phyloP scores from a whole-genome alignment of 2,329 filamentous ascomycete species.

The Claviceps sp. region DNA sequence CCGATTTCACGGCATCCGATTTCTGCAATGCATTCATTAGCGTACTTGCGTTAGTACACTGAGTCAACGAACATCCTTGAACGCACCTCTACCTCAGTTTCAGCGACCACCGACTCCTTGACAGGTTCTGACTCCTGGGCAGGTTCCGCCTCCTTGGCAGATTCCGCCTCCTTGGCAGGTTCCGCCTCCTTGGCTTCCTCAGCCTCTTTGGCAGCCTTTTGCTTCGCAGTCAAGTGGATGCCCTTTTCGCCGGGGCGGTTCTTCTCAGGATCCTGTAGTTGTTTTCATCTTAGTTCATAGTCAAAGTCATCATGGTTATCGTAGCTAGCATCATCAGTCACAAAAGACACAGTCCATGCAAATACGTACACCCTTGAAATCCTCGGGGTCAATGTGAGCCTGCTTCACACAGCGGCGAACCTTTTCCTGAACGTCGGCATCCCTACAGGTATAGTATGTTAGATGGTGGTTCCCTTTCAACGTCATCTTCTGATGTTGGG shows the following conservation, averaged over 20 bases:
- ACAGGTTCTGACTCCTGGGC: too few relatives aligned
- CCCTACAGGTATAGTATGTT: slow-evolving; percentile 17
- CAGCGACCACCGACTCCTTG: slow-evolving; percentile 14
- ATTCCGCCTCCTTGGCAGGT: too few relatives aligned
- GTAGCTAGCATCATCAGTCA: neutral
- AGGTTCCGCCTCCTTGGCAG: too few relatives aligned
- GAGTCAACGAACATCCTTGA: neutral
- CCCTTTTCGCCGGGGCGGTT: slow-evolving; percentile 56
- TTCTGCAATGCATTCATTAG: slow-evolving; percentile 4
- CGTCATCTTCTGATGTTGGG: too few relatives aligned
- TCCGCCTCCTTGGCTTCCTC: too few relatives aligned
- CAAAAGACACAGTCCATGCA: neutral
- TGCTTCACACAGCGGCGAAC: slow-evolving; percentile 57
- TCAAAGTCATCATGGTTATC: too few relatives aligned
- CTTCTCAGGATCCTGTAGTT: slow-evolving; percentile 54
- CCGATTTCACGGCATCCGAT: neutral
- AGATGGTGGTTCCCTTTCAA: neutral
- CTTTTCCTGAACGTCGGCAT: slow-evolving; percentile 57
- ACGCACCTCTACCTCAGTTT: slow-evolving; percentile 11
- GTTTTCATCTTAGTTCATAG: neutral
- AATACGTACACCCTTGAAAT: slow-evolving; percentile 71
- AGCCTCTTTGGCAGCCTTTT: slow-evolving; percentile 21
- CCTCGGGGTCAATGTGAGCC: slow-evolving; percentile 70
- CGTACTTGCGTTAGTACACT: too few relatives aligned
- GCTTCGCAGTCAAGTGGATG: slow-evolving; percentile 36